Conservation (phyloP, 139 green algal species). For the Chlorella sp. region DNA sequence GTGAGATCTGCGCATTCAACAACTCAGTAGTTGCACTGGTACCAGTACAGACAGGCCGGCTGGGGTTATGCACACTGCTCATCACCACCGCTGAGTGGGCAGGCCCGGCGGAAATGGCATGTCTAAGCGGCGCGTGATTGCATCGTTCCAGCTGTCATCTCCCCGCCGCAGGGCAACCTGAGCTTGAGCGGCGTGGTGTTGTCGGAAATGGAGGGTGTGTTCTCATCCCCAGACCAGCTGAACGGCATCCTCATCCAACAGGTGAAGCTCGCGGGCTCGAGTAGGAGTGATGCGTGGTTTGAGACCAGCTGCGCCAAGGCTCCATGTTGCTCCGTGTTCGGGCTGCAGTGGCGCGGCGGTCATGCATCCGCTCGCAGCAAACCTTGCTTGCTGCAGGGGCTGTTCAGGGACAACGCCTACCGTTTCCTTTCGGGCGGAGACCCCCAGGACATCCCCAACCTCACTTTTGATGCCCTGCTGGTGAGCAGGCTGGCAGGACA, state of each 20-base stretch:
- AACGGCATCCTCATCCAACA: constrained; percentile 78
- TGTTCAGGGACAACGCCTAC: constrained; percentile 90
- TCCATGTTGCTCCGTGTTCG: background rate
- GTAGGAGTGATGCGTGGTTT: no score
- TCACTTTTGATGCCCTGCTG: constrained; percentile 95
- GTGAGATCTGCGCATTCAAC: no score
- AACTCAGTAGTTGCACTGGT: no score
- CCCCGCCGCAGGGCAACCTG: constrained; percentile 62
- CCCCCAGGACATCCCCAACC: constrained; percentile 87
- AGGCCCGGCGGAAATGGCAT: no score
- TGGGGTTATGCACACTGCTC: no score
- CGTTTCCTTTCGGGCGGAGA: constrained; percentile 91
- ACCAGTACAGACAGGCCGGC: no score
- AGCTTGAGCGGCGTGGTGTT: constrained; percentile 96
- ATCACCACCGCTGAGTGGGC: no score
- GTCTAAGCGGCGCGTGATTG: no score
- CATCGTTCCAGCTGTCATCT: no score
- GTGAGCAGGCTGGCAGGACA: background rate
- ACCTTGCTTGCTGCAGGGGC: background rate
- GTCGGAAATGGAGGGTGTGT: constrained; percentile 99
- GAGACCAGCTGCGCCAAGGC: background rate
- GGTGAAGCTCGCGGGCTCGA: no score
- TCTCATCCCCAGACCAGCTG: constrained; percentile 91
- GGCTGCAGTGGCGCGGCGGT: constrained; percentile 24
- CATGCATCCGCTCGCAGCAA: no score